Percentiles rank a stretch among this genome's conserved stretches.
Conservation (phyloP, 2,329 filamentous ascomycete genomes). For the Huntiella abstrusa region DNA sequence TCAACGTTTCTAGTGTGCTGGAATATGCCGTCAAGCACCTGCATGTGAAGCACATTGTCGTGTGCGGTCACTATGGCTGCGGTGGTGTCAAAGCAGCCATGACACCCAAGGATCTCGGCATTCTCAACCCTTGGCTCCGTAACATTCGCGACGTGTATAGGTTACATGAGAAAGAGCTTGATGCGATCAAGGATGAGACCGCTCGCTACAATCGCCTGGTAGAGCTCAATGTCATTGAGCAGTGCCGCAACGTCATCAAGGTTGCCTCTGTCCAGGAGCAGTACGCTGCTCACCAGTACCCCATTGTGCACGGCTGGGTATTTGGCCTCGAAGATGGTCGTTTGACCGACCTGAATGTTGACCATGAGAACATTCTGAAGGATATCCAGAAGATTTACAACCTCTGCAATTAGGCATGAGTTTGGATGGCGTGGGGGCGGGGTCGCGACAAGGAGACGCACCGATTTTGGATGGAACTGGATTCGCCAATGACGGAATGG, state of each 20-base stretch:
- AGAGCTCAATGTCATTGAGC: conserved; percentile 66
- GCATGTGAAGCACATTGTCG: conserved; percentile 62
- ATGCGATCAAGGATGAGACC: conserved; percentile 37
- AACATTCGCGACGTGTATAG: conserved; percentile 60
- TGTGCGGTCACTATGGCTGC: conserved; percentile 65
- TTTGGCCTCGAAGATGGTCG: conserved; percentile 51
- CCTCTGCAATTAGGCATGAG: conserved; percentile 20
- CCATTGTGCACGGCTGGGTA: conserved; percentile 56
- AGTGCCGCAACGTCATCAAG: conserved; percentile 61
- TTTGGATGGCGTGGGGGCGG: too few relatives aligned
- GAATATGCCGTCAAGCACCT: conserved; percentile 72
- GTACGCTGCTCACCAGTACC: conserved; percentile 42
- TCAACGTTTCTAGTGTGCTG: conserved; percentile 65
- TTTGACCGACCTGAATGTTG: conserved; percentile 44
- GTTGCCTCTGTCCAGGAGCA: conserved; percentile 62
- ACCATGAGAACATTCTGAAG: conserved; percentile 36
- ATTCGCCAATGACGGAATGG: too few relatives aligned
- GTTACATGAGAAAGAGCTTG: conserved; percentile 51
- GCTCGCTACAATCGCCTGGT: conserved; percentile 52
- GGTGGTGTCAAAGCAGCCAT: conserved; percentile 59
- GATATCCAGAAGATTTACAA: conserved; percentile 49
- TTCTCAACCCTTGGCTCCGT: conserved; percentile 55
- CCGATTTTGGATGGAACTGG: too few relatives aligned
- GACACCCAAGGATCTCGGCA: conserved; percentile 49
- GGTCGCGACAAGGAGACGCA: too few relatives aligned